Base-by-base conservation (phyloP, 345 rosid genomes). In the Eucalyptus fibrosa region DNA sequence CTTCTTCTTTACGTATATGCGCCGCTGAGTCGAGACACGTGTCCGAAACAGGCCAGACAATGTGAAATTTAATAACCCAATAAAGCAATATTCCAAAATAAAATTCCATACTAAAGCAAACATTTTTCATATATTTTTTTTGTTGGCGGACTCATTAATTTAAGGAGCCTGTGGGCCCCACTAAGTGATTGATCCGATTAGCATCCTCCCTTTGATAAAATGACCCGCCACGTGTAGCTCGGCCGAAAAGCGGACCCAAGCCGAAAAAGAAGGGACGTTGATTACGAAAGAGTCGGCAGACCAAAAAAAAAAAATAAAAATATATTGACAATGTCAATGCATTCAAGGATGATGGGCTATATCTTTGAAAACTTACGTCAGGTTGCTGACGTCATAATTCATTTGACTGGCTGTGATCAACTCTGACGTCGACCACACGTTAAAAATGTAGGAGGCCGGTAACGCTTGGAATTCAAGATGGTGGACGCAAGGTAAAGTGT, bases 231-330 rank as follows among this genome's bases (percentile, higher is more conserved):
- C 32, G n/a, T 12, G 32, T 28, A 12, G n/a, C 13, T 6, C n/a
- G 32, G 67, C 67, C 32, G 67, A 26, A 26, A 26, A 26, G n/a
- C 67, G 32, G 30, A 60, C 19, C 3, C 19, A n/a, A 15, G 18
- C 18, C 50, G 11, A 62, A 62, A 3, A 28, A 28, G 4, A 1
- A n/a, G 11, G 40, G 1, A 9, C 62, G 28, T 4, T 0, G 28
- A 56, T 21, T 9, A 1, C 12, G 28, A 56, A 56, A 23, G 28
- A 19, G 60, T 55, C 60, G 26, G 26, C 28, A 23, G 28, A 21
- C 60, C 60, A 56, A 65, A 62, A 62, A 12, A 55, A 62, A 62
- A 60, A 28, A n/a, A n/a, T n/a, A n/a, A n/a, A 13, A 6, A 28
- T 1, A 30, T 18, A 23, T 56, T 9, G 37, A 65, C 1, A 65